Base-by-base conservation (phyloP, 2,329 filamentous ascomycete genomes). In the Diaporthe sp. region DNA sequence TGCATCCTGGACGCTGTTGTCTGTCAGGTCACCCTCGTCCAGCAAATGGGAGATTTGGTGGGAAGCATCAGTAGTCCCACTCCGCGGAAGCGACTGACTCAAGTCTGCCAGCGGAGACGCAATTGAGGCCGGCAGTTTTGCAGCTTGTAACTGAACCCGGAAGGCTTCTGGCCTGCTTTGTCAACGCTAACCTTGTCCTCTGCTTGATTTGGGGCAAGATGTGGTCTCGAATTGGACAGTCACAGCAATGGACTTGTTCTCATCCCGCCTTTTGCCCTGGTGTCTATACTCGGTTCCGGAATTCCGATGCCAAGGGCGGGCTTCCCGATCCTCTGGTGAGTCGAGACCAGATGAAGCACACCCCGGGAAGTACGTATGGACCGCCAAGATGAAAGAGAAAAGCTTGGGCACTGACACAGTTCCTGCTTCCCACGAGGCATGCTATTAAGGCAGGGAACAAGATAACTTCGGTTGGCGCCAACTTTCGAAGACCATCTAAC, bases 31-130 rank as follows among this genome's bases (percentile, higher is more conserved):
- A 68, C 44, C 63, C 57, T 39, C 47, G 44, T 37, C 47, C 13
- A 51, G 20, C 63, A 68, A 68, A 68, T 68, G 47, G 31, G 47
- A 68, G 44, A 20, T 22, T 60, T 60, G 63, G 22, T 15, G 49
- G 44, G 42, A 68, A 12, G 47, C 63, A 51, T n/a, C 22, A 25
- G 63, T 13, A 51, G 63, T 51, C 47, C 63, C 63, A 49, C 63
- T 51, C 22, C 37, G 31, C 47, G 44, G 22, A 68, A n/a, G 47
- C 5, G 63, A 68, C 63, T 39, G 63, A 68, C 47, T 68, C 63
- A 68, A 53, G 63, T 51, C 31, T n/a, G 42, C 6, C 44, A 31
- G 63, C 44, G 22, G 47, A 22, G 63, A 68, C 28, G 28, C 47
- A 5, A 39, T 2, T 10, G 13, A 53, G 63, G 28, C 31, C 31